Evolutionary conservation across 306 rosid species (phyloP).

Genomic region (Quillaja saponaria): DNA sequence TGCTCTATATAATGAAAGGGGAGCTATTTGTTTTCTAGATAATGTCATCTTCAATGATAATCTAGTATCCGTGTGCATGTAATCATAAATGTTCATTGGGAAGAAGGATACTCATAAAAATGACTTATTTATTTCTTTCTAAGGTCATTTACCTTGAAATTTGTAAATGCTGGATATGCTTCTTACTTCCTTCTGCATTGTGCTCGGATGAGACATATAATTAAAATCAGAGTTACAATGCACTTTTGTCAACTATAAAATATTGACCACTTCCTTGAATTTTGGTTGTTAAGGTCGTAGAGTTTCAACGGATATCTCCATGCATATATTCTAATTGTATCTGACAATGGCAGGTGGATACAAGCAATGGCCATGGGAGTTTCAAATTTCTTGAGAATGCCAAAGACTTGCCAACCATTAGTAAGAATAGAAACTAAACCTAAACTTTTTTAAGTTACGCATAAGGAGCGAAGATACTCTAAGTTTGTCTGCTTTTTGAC

Average conservation of each 20-base stretch:
- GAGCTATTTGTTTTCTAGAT: too few species aligned
- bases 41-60: too few species aligned
- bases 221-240: background rate
- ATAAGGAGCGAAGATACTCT: background rate
- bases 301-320: background rate
- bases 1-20: too few species aligned
- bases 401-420: slow-evolving; percentile 87
- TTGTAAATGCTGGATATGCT: slow-evolving; percentile 14
- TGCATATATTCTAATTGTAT: slow-evolving; percentile 5
- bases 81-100: background rate
- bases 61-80: too few species aligned
- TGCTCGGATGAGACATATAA: slow-evolving; percentile 2
- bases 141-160: slow-evolving; percentile 16
- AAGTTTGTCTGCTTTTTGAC: background rate
- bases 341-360: slow-evolving; percentile 54
- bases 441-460: background rate
- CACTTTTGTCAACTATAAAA: slow-evolving; percentile 5
- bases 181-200: slow-evolving; percentile 17
- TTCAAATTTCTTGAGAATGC: slow-evolving; percentile 84
- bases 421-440: slow-evolving; percentile 53
- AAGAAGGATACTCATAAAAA: slow-evolving; percentile 12
- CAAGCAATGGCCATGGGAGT: slow-evolving; percentile 50
- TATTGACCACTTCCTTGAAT: slow-evolving; percentile 12
- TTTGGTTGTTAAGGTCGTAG: slow-evolving; percentile 14
- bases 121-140: background rate